These are phyloP conservation scores for Fimicolochytrium jonesii DNA, from an alignment of 192 early-diverging fungal species.

Conservation along the genomic window DNA sequence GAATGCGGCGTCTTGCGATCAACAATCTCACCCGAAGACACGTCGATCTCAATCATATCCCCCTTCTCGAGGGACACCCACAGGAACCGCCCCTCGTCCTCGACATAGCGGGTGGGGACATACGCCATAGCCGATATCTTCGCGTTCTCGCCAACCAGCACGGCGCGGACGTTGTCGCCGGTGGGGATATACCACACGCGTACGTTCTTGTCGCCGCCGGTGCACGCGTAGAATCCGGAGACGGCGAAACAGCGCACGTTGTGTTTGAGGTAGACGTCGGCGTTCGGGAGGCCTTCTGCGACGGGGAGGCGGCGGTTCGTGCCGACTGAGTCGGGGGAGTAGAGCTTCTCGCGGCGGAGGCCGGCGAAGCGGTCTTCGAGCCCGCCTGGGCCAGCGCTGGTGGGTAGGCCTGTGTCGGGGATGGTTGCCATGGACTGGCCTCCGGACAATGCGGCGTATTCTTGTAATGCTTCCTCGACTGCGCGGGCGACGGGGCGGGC, in stretches of 20 bases:
- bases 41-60: conserved; percentile 54
- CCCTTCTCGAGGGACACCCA: conserved; percentile 66
- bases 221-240: conserved; percentile 40
- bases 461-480: conserved; percentile 11
- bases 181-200: conserved; percentile 39
- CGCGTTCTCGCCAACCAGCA: conserved; percentile 44
- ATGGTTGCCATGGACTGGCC: not conserved
- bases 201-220: conserved; percentile 35
- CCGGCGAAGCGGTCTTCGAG: conserved; percentile 13
- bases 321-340: conserved; percentile 27
- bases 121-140: conserved; percentile 52
- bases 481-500: conserved; percentile 8
- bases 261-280: conserved; percentile 47
- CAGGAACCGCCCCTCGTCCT: conserved; percentile 57
- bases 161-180: conserved; percentile 43
- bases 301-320: conserved; percentile 57
- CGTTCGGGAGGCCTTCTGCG: conserved; percentile 37
- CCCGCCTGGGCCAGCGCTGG: not conserved
- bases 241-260: conserved; percentile 44
- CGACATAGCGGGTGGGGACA: conserved; percentile 44
- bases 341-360: conserved; percentile 17
- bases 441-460: conserved; percentile 9
- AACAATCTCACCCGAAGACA: conserved; percentile 31
- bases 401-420: not conserved
- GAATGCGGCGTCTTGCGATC: conserved; percentile 41